Base-by-base conservation (phyloP, 2,329 filamentous ascomycete genomes). In the Pseudocercospora eumusae region DNA sequence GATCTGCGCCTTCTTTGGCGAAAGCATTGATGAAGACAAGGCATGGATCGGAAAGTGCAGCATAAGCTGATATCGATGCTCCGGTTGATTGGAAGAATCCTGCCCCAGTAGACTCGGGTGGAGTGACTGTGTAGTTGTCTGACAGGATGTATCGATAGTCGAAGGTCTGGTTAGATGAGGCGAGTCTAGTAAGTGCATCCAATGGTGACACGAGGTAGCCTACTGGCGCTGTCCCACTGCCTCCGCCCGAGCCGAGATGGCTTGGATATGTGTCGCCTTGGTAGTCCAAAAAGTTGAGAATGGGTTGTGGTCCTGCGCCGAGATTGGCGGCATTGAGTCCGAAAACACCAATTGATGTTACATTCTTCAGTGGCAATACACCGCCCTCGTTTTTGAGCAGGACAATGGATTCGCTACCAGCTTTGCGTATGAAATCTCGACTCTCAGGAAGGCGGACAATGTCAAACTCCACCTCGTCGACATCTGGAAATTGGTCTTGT, bases 351-450 rank as follows among this genome's bases (percentile, higher is more conserved):
- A 83, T 77, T 23, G 75, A 76, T 56, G 72, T 76, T 3, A 82
- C 81, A 56, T 78, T 79, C 57, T 80, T 80, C 4, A 89, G 72
- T 0, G 84, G 84, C 0, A 86, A 76, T 2, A 79, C 71, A 8
- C 75, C 74, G 57, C 80, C 77, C 1, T 67, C 70, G 62, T 86
- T 86, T 71, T 83, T 83, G 13, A 83, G 66, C 4, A 79, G 70
- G 13, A 79, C 23, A 18, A 53, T 21, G 21, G 50, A 53, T 11
- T 25, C 10, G 10, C 10, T 27, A 53, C 21, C 50, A 53, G 27
- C 27, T 33, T 53, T 53, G 20, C 45, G 45, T 25, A n/a, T 27
- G 31, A 33, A 33, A 5, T 33, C 31, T 33, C 31, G 31, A 33
- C 31, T 33, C 11, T 33, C 31, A 33, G 11, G 31, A 33, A 33